These are phyloP conservation scores for Bacidia gigantensis DNA, from an alignment of 495 filamentous ascomycete species.

Conservation along the genomic window DNA sequence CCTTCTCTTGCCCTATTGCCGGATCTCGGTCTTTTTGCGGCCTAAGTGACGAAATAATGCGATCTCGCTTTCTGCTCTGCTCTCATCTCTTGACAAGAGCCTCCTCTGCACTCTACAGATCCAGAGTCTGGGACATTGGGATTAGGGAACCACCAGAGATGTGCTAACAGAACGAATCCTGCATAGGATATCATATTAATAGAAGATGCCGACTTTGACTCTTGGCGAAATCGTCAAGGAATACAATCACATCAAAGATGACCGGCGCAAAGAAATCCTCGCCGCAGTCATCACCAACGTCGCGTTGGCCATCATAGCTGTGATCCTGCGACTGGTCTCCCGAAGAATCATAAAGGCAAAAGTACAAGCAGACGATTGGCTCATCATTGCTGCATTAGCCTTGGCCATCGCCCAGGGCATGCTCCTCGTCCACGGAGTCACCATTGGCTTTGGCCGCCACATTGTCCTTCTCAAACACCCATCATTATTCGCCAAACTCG, in stretches of 20 bases:
- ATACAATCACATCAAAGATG: conserved; percentile 4
- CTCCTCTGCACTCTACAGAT: no score
- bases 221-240: neutral
- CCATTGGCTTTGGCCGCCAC: conserved; percentile 9
- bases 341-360: conserved; percentile 27
- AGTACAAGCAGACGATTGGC: conserved; percentile 31
- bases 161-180: neutral
- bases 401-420: neutral
- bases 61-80: no score
- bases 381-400: conserved; percentile 16
- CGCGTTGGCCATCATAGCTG: conserved; percentile 24
- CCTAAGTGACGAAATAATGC: no score
- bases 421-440: neutral
- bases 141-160: no score
- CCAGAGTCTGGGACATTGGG: no score
- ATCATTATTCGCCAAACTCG: conserved; percentile 6
- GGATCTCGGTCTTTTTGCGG: no score
- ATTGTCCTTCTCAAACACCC: conserved; percentile 7
- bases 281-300: conserved; percentile 27
- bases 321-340: conserved; percentile 27
- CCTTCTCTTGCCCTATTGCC: neutral
- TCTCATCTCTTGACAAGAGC: no score
- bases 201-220: neutral
- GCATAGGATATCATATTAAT: no score
- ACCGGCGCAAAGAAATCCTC: conserved; percentile 26